Evolutionary conservation across 148 eudicot species (phyloP).

Genomic region (Agrostemma githago): DNA sequence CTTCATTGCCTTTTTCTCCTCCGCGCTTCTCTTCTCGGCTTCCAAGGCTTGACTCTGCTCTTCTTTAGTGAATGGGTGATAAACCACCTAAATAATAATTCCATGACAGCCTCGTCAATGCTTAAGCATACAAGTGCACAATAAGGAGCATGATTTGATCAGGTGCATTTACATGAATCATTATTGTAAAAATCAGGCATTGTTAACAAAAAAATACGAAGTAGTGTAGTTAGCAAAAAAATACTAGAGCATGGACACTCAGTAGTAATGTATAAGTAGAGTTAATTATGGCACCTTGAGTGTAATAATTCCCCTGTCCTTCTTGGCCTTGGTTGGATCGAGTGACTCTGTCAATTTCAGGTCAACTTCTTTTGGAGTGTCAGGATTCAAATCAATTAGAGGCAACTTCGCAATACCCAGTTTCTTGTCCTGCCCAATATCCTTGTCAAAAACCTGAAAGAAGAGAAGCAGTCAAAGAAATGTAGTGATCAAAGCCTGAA

Average conservation of each 20-base stretch:
- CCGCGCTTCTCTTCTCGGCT: conserved; percentile 64
- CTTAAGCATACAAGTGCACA: not conserved
- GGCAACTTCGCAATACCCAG: conserved; percentile 67
- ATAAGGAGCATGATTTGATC: not conserved
- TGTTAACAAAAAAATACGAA: not conserved
- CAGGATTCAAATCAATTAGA: conserved; percentile 58
- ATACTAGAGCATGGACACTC: not conserved
- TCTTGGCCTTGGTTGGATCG: conserved; percentile 69
- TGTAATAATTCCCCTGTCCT: conserved; percentile 83
- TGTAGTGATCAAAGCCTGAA: conserved; percentile 3
- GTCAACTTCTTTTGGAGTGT: conserved; percentile 50
- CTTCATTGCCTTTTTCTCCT: conserved; percentile 79
- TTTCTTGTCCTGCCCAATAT: conserved; percentile 86
- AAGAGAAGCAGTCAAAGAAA: not conserved
- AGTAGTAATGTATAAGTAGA: not conserved
- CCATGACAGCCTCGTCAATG: not conserved
- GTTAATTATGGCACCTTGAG: conserved; percentile 40
- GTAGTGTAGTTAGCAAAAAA: not conserved
- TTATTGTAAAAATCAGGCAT: too few species aligned
- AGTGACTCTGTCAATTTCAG: conserved; percentile 60
- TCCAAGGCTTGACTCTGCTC: conserved; percentile 76
- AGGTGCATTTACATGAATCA: not conserved
- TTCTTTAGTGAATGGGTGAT: conserved; percentile 74
- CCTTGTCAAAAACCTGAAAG: conserved; percentile 80
- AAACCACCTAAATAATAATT: conserved; percentile 43